A percentile compares a stretch with the other conserved stretches of the same genome.
Conservation (phyloP, 1,139 yeast species). For the Saccharomyces hybrid region DNA sequence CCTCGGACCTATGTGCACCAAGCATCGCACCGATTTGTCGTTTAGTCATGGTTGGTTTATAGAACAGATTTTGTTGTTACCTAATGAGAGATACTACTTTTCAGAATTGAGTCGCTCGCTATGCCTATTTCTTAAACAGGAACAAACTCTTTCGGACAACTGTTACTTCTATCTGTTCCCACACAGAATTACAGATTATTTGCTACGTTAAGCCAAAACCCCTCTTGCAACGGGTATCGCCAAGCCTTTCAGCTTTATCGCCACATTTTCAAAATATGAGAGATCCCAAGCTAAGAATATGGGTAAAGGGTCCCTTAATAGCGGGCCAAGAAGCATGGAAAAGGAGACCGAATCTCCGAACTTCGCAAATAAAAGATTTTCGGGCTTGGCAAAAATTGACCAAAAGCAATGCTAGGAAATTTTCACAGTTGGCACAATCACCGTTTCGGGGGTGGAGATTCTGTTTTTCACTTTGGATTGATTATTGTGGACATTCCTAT, state of each 20-base stretch:
- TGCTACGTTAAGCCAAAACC: background rate
- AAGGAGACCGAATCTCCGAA: background rate
- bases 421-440: background rate
- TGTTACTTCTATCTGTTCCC: background rate
- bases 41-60: background rate
- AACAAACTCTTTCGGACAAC: background rate
- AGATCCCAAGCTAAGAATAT: constrained; percentile 51
- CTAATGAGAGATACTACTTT: background rate
- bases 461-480: background rate
- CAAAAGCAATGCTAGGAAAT: background rate
- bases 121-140: background rate
- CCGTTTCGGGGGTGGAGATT: background rate
- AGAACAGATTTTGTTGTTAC: background rate
- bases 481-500: no score
- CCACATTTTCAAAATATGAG: constrained; percentile 37
- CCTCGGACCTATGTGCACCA: background rate
- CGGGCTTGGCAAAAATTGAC: background rate
- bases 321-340: background rate
- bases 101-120: background rate
- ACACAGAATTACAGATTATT: background rate
- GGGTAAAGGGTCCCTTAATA: background rate
- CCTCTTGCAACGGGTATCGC: background rate
- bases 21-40: background rate
- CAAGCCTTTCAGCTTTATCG: background rate
- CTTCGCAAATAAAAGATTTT: background rate